Conservation (phyloP, 352 stramenopile species). For the Phytophthora megakarya region DNA sequence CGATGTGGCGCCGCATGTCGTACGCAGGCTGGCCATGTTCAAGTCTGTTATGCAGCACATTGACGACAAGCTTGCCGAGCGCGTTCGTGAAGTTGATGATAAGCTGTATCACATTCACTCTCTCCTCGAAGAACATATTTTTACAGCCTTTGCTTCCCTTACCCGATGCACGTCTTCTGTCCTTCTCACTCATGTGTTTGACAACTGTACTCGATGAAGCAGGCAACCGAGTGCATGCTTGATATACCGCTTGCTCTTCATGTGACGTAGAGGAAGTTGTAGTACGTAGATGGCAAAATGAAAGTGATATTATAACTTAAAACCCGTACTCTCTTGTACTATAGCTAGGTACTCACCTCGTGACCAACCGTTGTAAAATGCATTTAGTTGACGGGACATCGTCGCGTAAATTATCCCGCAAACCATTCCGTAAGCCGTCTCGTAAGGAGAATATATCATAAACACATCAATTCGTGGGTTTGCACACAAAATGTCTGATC, state of each 20-base stretch:
- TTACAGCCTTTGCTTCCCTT: slow-evolving; percentile 91
- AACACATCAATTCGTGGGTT: no score
- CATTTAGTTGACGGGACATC: no score
- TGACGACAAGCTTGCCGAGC: slow-evolving; percentile 85
- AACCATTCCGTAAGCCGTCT: no score
- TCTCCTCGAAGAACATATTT: slow-evolving; percentile 89
- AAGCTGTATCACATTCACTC: slow-evolving; percentile 65
- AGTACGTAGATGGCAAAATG: no score
- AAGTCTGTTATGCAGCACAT: slow-evolving; percentile 90
- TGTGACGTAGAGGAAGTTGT: no score
- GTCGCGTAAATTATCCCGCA: no score
- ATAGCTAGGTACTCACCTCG: no score
- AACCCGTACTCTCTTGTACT: no score
- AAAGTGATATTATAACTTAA: no score
- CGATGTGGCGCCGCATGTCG: slow-evolving; percentile 75
- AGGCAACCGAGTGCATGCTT: slow-evolving; percentile 51
- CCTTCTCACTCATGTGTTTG: slow-evolving; percentile 22
- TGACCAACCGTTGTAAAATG: no score
- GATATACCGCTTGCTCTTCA: slow-evolving; percentile 35
- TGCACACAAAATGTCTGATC: no score
- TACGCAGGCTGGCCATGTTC: slow-evolving; percentile 85
- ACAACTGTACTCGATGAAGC: slow-evolving; percentile 42
- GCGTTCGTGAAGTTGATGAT: slow-evolving; percentile 77
- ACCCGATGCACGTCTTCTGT: slow-evolving; percentile 82
- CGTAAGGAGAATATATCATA: no score